Conservation (phyloP, 768 basidiomycete species). For the Mycena epipterygia region DNA sequence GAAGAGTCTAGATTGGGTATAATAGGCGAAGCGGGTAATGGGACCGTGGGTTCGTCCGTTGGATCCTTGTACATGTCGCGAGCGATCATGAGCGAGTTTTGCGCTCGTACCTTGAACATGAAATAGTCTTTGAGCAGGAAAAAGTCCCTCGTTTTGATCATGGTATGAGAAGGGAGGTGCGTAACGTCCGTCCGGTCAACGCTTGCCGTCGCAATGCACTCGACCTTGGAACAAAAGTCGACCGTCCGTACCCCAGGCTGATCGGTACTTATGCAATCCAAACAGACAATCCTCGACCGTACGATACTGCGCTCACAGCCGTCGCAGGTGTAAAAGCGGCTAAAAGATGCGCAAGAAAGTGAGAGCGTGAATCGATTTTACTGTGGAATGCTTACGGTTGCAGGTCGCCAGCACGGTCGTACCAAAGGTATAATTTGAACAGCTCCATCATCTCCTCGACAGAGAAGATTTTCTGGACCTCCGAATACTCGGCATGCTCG, state of each 20-base stretch:
- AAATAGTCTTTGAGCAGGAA: slow-evolving; percentile 20
- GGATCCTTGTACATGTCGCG: slow-evolving; percentile 1
- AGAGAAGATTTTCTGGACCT: slow-evolving; percentile 5
- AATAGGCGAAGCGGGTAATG: not conserved
- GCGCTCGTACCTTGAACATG: not conserved
- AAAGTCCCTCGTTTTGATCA: slow-evolving; percentile 17
- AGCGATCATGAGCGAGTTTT: not conserved
- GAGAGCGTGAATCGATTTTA: not conserved
- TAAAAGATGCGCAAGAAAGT: not conserved
- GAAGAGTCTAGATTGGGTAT: no score
- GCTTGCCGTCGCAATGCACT: slow-evolving; percentile 12
- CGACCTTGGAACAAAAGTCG: slow-evolving; percentile 25
- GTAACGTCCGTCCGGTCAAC: not conserved
- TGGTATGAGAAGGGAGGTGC: slow-evolving; percentile 11
- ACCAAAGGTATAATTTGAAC: slow-evolving; percentile 14
- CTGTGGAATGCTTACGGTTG: slow-evolving; percentile 15
- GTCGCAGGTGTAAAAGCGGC: slow-evolving; percentile 3
- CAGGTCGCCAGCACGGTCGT: slow-evolving; percentile 3
- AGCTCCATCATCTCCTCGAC: slow-evolving; percentile 13
- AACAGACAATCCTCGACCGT: slow-evolving; percentile 17
- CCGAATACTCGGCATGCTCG: slow-evolving; percentile 1
- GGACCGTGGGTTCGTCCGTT: not conserved
- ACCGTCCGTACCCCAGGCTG: not conserved
- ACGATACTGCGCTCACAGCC: not conserved
- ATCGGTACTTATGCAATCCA: slow-evolving; percentile 24